Evolutionary conservation across 768 basidiomycete genomes (phyloP), one percentile per base, ranked within the genome.

Genomic region (Boletales sp.): DNA sequence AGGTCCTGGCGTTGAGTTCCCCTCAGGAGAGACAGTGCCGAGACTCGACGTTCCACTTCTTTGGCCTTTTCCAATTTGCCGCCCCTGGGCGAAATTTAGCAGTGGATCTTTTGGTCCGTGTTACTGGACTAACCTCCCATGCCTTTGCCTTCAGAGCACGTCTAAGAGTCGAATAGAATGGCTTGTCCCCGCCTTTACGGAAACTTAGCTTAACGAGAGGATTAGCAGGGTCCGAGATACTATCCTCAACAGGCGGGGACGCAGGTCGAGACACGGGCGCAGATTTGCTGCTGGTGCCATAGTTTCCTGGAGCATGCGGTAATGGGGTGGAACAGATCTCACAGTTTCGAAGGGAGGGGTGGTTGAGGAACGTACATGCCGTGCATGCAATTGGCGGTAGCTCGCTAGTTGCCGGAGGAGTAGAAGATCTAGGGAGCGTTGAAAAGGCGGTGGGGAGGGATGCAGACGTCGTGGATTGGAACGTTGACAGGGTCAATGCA

Each of bases 311-410:
- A 5, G 52, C 42, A 15, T 50, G 59, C 28, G 82, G 83, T 10
- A 97, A 72, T 0, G 80, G 72, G 5, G 91, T 86, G 6, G 76
- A 77, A 63, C 95, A 98, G 3, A 98, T 87, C 67, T 97, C 95
- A 70, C 95, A 98, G 8, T 71, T 64, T 0, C 67, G 67, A 48
- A 94, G 73, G 1, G 80, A 84, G 0, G 82, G 82, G 53, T 89
- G 84, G 68, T 99, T 99, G 12, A 94, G 73, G 65, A 94, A 99
- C 2, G 95, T 98, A 64, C 96, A 99, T 1, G 83, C 84, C 2
- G 84, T 79, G 66, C 95, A 99, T 13, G 86, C 69, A 39, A 87
- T 73, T 32, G 76, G 64, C 2, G 68, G 67, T 15, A 21, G 19
- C 35, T 49, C 55, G 64, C 51, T 52, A 25, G 51, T 54, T 8